Evolutionary conservation across 2,329 filamentous ascomycete species (phyloP).

Genomic region (Chaetomium sp.): DNA sequence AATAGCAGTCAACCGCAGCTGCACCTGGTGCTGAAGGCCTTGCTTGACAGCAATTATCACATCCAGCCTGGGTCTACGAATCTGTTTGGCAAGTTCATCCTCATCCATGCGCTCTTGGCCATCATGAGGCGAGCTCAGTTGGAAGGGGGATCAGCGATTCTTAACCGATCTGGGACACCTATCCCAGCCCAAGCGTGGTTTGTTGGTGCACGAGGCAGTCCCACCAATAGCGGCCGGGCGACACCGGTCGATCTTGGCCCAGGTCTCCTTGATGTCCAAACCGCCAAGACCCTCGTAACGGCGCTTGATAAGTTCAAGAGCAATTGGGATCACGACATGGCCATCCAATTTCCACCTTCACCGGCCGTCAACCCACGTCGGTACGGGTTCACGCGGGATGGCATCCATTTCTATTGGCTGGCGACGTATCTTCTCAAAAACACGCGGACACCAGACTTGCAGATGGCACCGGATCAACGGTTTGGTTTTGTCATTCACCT

Average conservation of each 20-base stretch:
- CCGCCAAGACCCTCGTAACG: slow-evolving; percentile 42
- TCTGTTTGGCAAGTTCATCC: slow-evolving; percentile 65
- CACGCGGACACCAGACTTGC: slow-evolving; percentile 46
- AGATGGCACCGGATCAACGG: slow-evolving; percentile 51
- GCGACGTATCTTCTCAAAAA: slow-evolving; percentile 60
- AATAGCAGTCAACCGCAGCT: slow-evolving; percentile 59
- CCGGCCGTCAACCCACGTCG: slow-evolving; percentile 44
- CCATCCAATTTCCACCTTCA: slow-evolving; percentile 55
- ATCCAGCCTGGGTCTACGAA: slow-evolving; percentile 63
- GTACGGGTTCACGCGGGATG: slow-evolving; percentile 65
- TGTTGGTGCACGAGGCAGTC: slow-evolving; percentile 29
- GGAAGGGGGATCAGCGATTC: slow-evolving; percentile 33
- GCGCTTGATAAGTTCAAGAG: slow-evolving; percentile 67
- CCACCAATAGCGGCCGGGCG: slow-evolving; percentile 39
- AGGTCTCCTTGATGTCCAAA: slow-evolving; percentile 37
- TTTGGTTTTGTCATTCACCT: slow-evolving; percentile 55
- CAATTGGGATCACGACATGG: slow-evolving; percentile 65
- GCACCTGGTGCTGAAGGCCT: slow-evolving; percentile 52
- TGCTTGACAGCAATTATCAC: slow-evolving; percentile 52
- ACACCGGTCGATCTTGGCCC: slow-evolving; percentile 38
- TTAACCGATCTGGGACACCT: slow-evolving; percentile 46
- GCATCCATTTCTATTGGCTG: slow-evolving; percentile 67
- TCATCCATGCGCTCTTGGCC: slow-evolving; percentile 62
- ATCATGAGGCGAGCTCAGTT: slow-evolving; percentile 46
- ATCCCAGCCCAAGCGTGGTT: slow-evolving; percentile 55